phyloP scores from a whole-genome alignment of 805 yeast species.

The Ogataea kodamae region DNA sequence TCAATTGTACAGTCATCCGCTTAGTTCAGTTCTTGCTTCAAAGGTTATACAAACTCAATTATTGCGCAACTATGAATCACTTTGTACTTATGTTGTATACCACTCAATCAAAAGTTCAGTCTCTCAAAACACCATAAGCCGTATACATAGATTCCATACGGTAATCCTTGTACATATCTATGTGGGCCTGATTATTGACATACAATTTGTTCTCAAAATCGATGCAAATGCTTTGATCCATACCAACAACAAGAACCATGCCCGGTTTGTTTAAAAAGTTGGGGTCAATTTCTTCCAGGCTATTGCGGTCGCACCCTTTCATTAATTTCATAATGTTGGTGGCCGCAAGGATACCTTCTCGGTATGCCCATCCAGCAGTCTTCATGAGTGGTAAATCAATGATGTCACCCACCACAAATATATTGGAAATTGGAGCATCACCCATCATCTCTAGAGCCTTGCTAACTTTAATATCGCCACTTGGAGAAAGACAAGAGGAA shows the following conservation, averaged over 20 bases:
- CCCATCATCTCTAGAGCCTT: slow-evolving; percentile 7
- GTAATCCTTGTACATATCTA: slow-evolving; percentile 17
- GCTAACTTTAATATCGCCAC: slow-evolving; percentile 15
- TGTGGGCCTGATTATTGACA: slow-evolving; percentile 11
- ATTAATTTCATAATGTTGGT: slow-evolving; percentile 8
- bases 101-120: no score
- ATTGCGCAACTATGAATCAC: no score
- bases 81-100: no score
- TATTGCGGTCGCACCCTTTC: slow-evolving; percentile 2
- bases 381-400: slow-evolving; percentile 14
- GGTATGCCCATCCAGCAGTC: slow-evolving; percentile 21
- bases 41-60: no score
- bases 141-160: slow-evolving; percentile 12
- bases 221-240: slow-evolving; percentile 10
- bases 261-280: slow-evolving; percentile 4
- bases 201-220: slow-evolving; percentile 8
- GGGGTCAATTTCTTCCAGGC: slow-evolving; percentile 2
- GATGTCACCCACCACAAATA: slow-evolving; percentile 20
- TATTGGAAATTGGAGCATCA: slow-evolving; percentile 4
- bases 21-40: no score
- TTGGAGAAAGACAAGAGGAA: slow-evolving; percentile 4
- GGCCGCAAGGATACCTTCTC: slow-evolving; percentile 12
- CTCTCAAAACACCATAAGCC: no score
- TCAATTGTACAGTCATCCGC: no score
- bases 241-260: slow-evolving; percentile 16